phyloP scores from a whole-genome alignment of 2,329 filamentous ascomycete genomes.

The Shiraia bambusicola region DNA sequence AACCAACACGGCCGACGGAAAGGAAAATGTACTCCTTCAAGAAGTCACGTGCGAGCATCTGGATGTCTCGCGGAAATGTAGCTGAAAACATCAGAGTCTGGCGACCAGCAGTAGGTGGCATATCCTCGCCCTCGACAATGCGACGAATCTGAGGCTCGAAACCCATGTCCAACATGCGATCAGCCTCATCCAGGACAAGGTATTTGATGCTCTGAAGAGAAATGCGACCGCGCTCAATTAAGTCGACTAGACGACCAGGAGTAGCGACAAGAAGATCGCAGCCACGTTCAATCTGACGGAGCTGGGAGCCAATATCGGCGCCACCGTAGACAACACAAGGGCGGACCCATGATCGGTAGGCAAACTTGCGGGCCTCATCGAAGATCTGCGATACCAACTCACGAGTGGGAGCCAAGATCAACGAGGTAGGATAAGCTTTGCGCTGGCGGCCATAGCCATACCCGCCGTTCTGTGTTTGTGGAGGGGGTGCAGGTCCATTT shows the following conservation, averaged over 20 bases:
- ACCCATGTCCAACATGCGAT: slow-evolving; percentile 99
- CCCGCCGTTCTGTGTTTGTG: slow-evolving; percentile 63
- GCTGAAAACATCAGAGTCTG: slow-evolving; percentile 99
- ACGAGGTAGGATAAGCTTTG: slow-evolving; percentile 94
- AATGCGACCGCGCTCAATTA: slow-evolving; percentile 98
- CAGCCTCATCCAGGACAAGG: slow-evolving; percentile 95
- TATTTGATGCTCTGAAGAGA: slow-evolving; percentile 99
- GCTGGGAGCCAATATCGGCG: slow-evolving; percentile 97
- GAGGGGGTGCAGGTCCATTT: slow-evolving; percentile 74
- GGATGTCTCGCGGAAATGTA: slow-evolving; percentile 98
- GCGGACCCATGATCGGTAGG: slow-evolving; percentile 97
- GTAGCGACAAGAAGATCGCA: slow-evolving; percentile 97
- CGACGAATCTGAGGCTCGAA: slow-evolving; percentile 99
- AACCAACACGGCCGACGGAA: slow-evolving; percentile 96
- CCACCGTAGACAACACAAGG: slow-evolving; percentile 98
- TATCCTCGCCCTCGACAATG: slow-evolving; percentile 97
- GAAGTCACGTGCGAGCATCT: slow-evolving; percentile 98
- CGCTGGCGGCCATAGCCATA: slow-evolving; percentile 75
- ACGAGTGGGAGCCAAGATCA: slow-evolving; percentile 95
- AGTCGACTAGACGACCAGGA: slow-evolving; percentile 92
- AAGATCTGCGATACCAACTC: slow-evolving; percentile 99
- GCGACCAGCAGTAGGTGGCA: slow-evolving; percentile 79
- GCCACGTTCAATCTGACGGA: slow-evolving; percentile 95
- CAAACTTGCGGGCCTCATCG: slow-evolving; percentile 96
- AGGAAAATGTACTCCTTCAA: slow-evolving; percentile 99